Evolutionary conservation across 305 asterid genomes (phyloP), one percentile per base, ranked within the genome.

Genomic region (Petunia hybrid): DNA sequence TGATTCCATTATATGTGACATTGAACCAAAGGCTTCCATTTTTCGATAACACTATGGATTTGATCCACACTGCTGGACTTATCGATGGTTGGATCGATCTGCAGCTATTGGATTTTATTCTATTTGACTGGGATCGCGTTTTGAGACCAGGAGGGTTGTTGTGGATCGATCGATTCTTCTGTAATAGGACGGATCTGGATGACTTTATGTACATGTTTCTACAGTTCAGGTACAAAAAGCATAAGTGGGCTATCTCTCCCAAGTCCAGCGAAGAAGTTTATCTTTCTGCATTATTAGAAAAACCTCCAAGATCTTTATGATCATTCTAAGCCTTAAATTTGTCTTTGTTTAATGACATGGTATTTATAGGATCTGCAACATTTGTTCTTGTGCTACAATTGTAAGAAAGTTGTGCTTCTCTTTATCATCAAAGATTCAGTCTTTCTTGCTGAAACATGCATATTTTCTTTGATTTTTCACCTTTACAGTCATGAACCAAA

Each of bases 21-120:
- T 40, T 94, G 87, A 95, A 95, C 59, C 98, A 95, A 78, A 90
- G 99, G 87, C 89, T 95, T 1, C 99, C 98, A 1, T 94, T 95
- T 59, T 95, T 95, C 1, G 99, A 95, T 14, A 95, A 95, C 92
- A 92, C 98, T 5, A 83, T 92, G 97, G 99, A 95, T 80, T 53
- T 94, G 87, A 94, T 95, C 53, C 99, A 95, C 90, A 89, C 98
- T 1, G 56, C 87, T 4, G 96, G 99, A 39, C 89, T 95, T 79
- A 85, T 95, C 95, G 99, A 95, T 41, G 99, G 98, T 22, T 91
- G 96, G 98, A 91, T 92, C 12, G 97, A 95, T 85, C 74, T 94
- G 80, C 95, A 87, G 86, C 74, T 92, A 80, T 80, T 95, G 80
- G 98, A 94, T 84, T 95, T 89, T 77, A 91, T 95, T 73, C 83